phyloP scores from a whole-genome alignment of 1,284 basidiomycete genomes.

The Sporisorium scitamineum region DNA sequence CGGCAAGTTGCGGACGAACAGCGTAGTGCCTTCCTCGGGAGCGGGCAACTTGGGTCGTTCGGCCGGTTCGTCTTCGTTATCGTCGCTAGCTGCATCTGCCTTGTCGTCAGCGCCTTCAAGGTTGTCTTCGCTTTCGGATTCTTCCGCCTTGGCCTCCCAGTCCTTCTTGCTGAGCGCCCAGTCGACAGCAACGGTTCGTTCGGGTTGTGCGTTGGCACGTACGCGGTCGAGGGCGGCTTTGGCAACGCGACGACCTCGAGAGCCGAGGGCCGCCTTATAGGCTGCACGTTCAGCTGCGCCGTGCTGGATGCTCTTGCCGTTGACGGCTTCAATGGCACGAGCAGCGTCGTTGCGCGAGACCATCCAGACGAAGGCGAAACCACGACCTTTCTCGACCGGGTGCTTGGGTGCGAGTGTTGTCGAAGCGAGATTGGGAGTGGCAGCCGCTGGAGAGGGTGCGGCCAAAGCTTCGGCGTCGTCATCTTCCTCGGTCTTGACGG shows the following conservation, averaged over 20 bases:
- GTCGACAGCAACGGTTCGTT: constrained; percentile 88
- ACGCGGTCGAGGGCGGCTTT: constrained; percentile 70
- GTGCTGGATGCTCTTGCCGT: constrained; percentile 80
- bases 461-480: constrained; percentile 1
- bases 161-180: constrained; percentile 95
- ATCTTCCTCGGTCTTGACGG: constrained; percentile 48
- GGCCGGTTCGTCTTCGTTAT: constrained; percentile 59
- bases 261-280: constrained; percentile 76
- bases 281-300: constrained; percentile 77
- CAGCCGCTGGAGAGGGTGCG: neutral
- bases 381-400: constrained; percentile 74
- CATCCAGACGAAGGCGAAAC: constrained; percentile 98
- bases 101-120: constrained; percentile 53
- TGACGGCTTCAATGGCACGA: constrained; percentile 83
- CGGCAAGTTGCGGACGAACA: constrained; percentile 94
- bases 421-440: neutral
- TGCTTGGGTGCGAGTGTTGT: constrained; percentile 75
- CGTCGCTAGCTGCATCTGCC: constrained; percentile 65
- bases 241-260: constrained; percentile 76
- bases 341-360: constrained; percentile 86
- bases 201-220: constrained; percentile 66
- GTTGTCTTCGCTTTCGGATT: constrained; percentile 72
- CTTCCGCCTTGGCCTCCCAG: constrained; percentile 79
- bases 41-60: constrained; percentile 62
- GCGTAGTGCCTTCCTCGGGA: constrained; percentile 78